Percentiles rank a stretch among this genome's conserved stretches.
Evolutionary conservation across 2,329 filamentous ascomycete species (phyloP).

Genomic region (Ascomycota sp.): DNA sequence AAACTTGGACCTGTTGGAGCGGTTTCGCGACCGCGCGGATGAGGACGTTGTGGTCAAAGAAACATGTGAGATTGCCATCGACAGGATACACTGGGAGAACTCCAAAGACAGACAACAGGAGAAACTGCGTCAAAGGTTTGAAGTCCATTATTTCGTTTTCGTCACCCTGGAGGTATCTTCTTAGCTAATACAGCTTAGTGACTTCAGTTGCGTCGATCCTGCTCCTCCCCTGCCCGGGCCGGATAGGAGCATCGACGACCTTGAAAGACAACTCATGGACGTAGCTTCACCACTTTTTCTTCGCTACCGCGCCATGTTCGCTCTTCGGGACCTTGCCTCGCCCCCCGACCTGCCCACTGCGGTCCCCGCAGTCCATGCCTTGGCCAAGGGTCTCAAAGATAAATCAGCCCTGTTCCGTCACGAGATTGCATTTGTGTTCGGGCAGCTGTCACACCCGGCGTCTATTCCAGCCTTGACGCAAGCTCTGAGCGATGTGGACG

Average conservation of each 20-base stretch:
- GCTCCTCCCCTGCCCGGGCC: slow-evolving; percentile 65
- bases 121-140: slow-evolving; percentile 67
- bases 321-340: slow-evolving; percentile 79
- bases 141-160: too few relatives aligned
- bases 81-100: slow-evolving; percentile 82
- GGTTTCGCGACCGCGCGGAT: slow-evolving; percentile 48
- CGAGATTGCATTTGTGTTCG: slow-evolving; percentile 95
- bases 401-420: slow-evolving; percentile 84
- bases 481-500: slow-evolving; percentile 53
- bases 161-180: slow-evolving; percentile 7
- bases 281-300: slow-evolving; percentile 61
- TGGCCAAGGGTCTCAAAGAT: slow-evolving; percentile 70
- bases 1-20: slow-evolving; percentile 50
- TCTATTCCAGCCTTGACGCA: slow-evolving; percentile 74
- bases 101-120: slow-evolving; percentile 48
- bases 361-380: slow-evolving; percentile 61
- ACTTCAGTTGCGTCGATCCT: slow-evolving; percentile 88
- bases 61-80: slow-evolving; percentile 92
- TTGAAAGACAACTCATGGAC: slow-evolving; percentile 61
- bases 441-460: slow-evolving; percentile 86
- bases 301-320: slow-evolving; percentile 95
- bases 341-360: slow-evolving; percentile 80
- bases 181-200: slow-evolving; percentile 26
- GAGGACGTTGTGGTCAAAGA: slow-evolving; percentile 71
- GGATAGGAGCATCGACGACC: slow-evolving; percentile 45